phyloP scores from a whole-genome alignment of 2,329 filamentous ascomycete genomes.

The Phoma herbarum region DNA sequence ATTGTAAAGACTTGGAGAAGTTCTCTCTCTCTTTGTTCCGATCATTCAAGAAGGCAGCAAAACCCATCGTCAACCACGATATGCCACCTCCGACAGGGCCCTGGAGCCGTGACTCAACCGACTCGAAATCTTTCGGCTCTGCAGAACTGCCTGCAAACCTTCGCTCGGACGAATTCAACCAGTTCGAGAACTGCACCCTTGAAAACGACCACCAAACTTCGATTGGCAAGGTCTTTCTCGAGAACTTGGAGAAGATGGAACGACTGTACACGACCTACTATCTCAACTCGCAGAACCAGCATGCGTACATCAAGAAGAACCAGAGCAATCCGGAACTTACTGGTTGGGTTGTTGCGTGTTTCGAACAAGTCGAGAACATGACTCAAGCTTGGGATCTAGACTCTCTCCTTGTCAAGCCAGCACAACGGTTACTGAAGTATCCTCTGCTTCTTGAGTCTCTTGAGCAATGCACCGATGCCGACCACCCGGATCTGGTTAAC shows the following conservation, averaged over 20 bases:
- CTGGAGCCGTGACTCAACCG: conserved; percentile 37
- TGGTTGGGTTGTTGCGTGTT: conserved; percentile 92
- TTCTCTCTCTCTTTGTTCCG: conserved; percentile 84
- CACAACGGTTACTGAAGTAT: conserved; percentile 94
- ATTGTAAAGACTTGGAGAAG: conserved; percentile 86
- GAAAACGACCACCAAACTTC: conserved; percentile 66
- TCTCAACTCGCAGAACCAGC: conserved; percentile 71
- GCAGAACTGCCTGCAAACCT: conserved; percentile 30
- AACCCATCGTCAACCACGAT: conserved; percentile 72
- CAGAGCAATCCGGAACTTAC: conserved; percentile 65
- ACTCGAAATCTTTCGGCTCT: conserved; percentile 27
- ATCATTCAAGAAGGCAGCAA: conserved; percentile 80
- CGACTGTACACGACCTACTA: conserved; percentile 71
- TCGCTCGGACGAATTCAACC: conserved; percentile 36
- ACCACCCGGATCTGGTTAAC: conserved; percentile 81
- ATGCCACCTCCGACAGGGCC: conserved; percentile 49
- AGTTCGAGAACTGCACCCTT: conserved; percentile 42
- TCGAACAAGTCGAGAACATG: conserved; percentile 88
- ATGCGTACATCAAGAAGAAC: conserved; percentile 66
- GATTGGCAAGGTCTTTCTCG: conserved; percentile 67
- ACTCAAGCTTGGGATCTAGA: conserved; percentile 95
- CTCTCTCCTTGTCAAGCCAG: conserved; percentile 95
- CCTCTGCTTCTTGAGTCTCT: conserved; percentile 84
- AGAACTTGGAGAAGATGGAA: conserved; percentile 67
- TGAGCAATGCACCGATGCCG: conserved; percentile 77